A percentile compares a stretch with the other conserved stretches of the same genome.
phyloP scores from a whole-genome alignment of 805 yeast species.

The Isabelozyma gotoi region DNA sequence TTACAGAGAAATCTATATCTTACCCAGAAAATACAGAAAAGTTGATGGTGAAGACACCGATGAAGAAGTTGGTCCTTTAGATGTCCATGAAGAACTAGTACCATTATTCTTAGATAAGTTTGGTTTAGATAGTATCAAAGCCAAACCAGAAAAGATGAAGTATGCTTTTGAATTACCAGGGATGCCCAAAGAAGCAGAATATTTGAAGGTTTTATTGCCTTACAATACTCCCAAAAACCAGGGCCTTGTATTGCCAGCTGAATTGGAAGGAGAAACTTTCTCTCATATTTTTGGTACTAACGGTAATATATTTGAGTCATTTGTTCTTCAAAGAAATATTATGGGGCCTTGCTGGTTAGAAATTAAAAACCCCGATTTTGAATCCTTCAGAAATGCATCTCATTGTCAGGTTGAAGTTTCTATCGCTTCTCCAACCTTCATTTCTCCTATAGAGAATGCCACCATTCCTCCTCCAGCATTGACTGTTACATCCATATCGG shows the following conservation, averaged over 20 bases:
- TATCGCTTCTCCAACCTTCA: slow-evolving; percentile 46
- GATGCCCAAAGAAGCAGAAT: slow-evolving; percentile 77
- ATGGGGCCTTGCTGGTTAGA: slow-evolving; percentile 99
- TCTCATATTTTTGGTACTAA: slow-evolving; percentile 76
- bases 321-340: slow-evolving; percentile 75
- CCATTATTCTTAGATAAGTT: slow-evolving; percentile 62
- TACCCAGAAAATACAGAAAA: slow-evolving; percentile 58
- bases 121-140: slow-evolving; percentile 60
- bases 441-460: slow-evolving; percentile 48
- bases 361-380: slow-evolving; percentile 61
- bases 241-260: slow-evolving; percentile 53
- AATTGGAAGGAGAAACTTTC: slow-evolving; percentile 74
- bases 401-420: slow-evolving; percentile 80
- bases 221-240: slow-evolving; percentile 60
- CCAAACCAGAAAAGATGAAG: slow-evolving; percentile 71
- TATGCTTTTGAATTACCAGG: slow-evolving; percentile 87
- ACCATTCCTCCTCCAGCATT: slow-evolving; percentile 59
- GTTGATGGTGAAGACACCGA: slow-evolving; percentile 39
- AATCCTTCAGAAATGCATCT: slow-evolving; percentile 59
- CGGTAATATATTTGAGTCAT: slow-evolving; percentile 76
- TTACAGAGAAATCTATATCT: slow-evolving; percentile 68
- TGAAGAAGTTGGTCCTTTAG: slow-evolving; percentile 50
- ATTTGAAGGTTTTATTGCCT: slow-evolving; percentile 76
- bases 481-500: slow-evolving; percentile 69
- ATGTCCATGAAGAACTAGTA: slow-evolving; percentile 75